Percentiles rank a stretch among this genome's conserved stretches.
These are phyloP conservation scores for Xylaria sp. DNA, from an alignment of 2,329 filamentous ascomycete genomes.

Conservation along the genomic window DNA sequence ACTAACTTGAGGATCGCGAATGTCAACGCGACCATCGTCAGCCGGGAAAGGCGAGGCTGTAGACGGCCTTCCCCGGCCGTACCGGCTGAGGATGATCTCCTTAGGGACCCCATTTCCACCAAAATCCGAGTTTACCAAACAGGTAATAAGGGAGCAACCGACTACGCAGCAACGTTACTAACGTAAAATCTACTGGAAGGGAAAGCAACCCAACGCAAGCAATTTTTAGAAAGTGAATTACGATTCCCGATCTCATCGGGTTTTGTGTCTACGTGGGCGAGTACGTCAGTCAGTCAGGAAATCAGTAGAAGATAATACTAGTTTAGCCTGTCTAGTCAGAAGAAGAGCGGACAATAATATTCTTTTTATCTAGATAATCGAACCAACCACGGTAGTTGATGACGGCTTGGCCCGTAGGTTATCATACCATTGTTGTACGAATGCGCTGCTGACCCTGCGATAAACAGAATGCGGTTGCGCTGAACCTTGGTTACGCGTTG, in stretches of 20 bases:
- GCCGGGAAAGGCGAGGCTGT: conserved; percentile 52
- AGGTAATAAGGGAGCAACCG: background rate
- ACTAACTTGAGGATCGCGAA: conserved; percentile 58
- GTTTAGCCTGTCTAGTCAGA: background rate
- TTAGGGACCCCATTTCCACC: conserved; percentile 29
- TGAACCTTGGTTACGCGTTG: background rate
- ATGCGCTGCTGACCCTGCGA: conserved; percentile 13
- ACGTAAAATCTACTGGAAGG: conserved; percentile 7
- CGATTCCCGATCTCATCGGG: conserved; percentile 13
- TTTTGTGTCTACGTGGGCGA: background rate
- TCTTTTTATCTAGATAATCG: conserved; percentile 5
- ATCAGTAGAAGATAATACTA: no score
- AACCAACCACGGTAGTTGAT: conserved; percentile 3
- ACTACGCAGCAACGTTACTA: background rate
- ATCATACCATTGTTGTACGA: conserved; percentile 10
- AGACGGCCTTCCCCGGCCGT: conserved; percentile 48
- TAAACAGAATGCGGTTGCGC: conserved; percentile 8
- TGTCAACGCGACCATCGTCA: conserved; percentile 57
- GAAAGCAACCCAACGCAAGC: background rate
- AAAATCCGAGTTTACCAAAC: conserved; percentile 1
- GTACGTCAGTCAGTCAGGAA: background rate
- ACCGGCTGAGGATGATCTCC: conserved; percentile 27
- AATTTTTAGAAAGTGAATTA: conserved; percentile 4
- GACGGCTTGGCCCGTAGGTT: background rate
- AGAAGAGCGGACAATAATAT: background rate